Base-by-base conservation (phyloP, 1,139 yeast genomes). In the Pichia sorboxylosa region DNA sequence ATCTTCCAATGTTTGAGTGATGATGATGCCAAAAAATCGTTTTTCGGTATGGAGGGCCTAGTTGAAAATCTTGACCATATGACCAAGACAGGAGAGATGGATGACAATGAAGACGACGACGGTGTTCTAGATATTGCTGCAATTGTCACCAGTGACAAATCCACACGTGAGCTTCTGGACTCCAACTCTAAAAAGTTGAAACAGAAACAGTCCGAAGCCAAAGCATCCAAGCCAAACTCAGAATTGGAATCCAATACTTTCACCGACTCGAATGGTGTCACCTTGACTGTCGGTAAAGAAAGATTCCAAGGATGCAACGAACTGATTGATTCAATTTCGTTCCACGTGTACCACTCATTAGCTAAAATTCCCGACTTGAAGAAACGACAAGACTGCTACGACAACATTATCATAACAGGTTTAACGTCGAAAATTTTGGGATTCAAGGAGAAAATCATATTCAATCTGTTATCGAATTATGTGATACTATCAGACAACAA, bases 121-220 rank as follows among this genome's bases (percentile, higher is more conserved):
- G 90, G 83, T 29, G 72, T 75, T 4, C 66, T 84, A 32, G 96
- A 90, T 54, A 87, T 90, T 30, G 96, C 96, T 1, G 84, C 84
- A 26, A 74, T 85, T 46, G 93, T 90, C 7, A 73, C 93, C 1
- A 76, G 83, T 39, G 83, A 75, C 9, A 67, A 76, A 42, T 44
- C 55, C 14, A 71, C 83, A 2, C 64, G 79, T 37, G 84, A 77
- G 48, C 62, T 76, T 24, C 55, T 79, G 33, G 80, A 69, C 33
- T 64, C 74, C 32, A 78, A 71, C 44, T 60, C 57, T 35, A 61
- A 64, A 35, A 61, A 61, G 33, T 56, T 52, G 19, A 52, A 56
- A 11, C 39, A 32, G 16, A 57, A 55, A 17, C 49, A 51, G 23
- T 56, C 55, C 16, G 50, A 51, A 24, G 56, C 55, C 16, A 50